Evolutionary conservation across 2,329 filamentous ascomycete genomes (phyloP), one percentile per base, ranked within the genome.

Genomic region (Colletotrichum paranaense): DNA sequence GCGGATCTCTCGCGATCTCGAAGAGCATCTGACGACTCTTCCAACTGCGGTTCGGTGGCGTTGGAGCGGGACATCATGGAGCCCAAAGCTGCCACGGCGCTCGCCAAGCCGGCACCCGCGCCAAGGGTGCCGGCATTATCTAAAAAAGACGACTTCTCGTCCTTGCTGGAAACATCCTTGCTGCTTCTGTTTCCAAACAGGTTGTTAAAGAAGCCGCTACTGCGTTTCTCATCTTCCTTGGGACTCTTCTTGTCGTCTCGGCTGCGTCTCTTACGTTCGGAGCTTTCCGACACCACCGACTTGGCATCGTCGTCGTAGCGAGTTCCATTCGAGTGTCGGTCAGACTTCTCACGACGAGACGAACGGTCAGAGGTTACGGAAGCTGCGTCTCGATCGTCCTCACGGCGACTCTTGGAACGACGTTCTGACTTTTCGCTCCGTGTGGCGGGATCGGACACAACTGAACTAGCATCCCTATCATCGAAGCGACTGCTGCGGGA

Each of bases 71-170:
- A 79, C 77, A 80, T 79, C 78, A 82, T 79, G 78, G 82, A 81
- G 78, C 82, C 79, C 76, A 83, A 76, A 72, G 82, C 83, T 78
- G 82, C 82, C 75, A 82, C 86, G 80, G 84, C 86, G 82, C 86
- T 86, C 84, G 85, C 86, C 82, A 88, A 80, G 88, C 91, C 90
- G 90, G 85, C 90, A 92, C 90, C 90, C 86, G 88, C 89, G 90
- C 90, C 90, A 90, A 88, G 86, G 88, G 87, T 92, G 88, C 85
- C 90, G 90, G 91, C 89, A 87, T 89, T 90, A 92, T 83, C 91
- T 92, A 92, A 92, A 92, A 92, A 92, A 92, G 90, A 90, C 84
- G 87, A 82, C 81, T 84, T 83, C 75, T 74, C 73, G 55, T 76
- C 67, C 62, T 81, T 81, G 55, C 81, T 78, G 73, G 75, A 70